Conservation (phyloP, 2,329 filamentous ascomycete species). For the Chaetomiaceae sp. region DNA sequence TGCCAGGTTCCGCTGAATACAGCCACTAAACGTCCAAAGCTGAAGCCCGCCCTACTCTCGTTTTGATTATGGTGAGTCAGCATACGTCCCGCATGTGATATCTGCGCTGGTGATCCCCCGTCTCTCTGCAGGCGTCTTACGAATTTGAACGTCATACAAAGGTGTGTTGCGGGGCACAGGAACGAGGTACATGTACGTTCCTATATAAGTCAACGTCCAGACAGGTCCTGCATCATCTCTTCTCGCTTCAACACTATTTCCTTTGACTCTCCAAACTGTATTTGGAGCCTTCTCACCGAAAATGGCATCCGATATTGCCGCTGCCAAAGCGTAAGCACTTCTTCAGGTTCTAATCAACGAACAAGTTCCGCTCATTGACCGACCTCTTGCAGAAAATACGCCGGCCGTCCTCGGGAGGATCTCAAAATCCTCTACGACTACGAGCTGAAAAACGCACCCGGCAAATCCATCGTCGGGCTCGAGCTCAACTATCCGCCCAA, state of each 20-base stretch:
- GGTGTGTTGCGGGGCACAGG: too few relatives aligned
- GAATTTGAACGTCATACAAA: too few relatives aligned
- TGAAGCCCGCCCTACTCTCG: not conserved
- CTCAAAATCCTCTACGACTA: slow-evolving; percentile 26
- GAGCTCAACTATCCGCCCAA: slow-evolving; percentile 35
- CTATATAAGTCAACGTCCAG: too few relatives aligned
- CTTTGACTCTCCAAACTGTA: not conserved
- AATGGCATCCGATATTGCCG: slow-evolving; percentile 4
- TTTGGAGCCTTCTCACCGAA: too few relatives aligned
- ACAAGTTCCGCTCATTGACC: not conserved
- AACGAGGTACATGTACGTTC: too few relatives aligned
- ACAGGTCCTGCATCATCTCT: too few relatives aligned
- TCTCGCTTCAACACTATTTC: too few relatives aligned
- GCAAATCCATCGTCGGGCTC: slow-evolving; percentile 39
- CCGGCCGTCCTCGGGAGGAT: slow-evolving; percentile 9
- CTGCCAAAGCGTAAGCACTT: slow-evolving; percentile 6
- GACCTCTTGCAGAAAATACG: slow-evolving; percentile 4
- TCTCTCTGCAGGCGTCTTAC: too few relatives aligned
- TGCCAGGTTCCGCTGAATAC: not conserved
- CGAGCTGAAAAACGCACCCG: slow-evolving; percentile 37
- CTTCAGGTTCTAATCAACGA: not conserved
- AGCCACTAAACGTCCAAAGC: not conserved
- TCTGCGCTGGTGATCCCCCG: too few relatives aligned
- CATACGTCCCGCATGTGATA: not conserved
- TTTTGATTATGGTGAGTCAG: not conserved